Evolutionary conservation across 2,329 filamentous ascomycete genomes (phyloP), one percentile per base, ranked within the genome.

Genomic region (Rhytidhysteron rufulum): DNA sequence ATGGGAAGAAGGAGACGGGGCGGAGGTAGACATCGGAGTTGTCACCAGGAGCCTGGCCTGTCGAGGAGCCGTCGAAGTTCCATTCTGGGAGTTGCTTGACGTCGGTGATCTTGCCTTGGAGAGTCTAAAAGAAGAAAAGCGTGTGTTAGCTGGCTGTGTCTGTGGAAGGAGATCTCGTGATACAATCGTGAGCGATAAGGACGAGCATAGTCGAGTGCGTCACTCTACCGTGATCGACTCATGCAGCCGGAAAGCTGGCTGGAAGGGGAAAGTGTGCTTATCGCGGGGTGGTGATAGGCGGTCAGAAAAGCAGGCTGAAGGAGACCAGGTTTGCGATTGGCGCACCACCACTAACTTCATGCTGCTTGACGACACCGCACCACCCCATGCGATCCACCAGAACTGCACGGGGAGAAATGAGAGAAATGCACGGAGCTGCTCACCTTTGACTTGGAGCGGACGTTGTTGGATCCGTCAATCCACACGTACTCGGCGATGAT

Each of bases 1-100:
- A 89, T 55, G 88, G 86, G 80, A 81, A 96, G 72, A 90, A 82
- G 57, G 89, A 88, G 49, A 86, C 81, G 44, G 90, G 90, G 65
- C 88, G 85, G 57, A 97, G 87, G 80, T 95, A 96, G 76, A 96
- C 87, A 72, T 97, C 91, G 34, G 88, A 95, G 82, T 97, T 93
- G 70, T 94, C 86, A 60, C 90, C 89, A 30, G 88, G 88, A 35
- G 91, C 91, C 72, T 97, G 91, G 55, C 79, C 83, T 54, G 89
- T 96, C 11, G 89, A 95, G 42, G 88, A 95, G 62, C 91, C 91
- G 67, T 88, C 84, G 60, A 87, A 87, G 73, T 86, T 87, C 84
- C 83, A 87, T 71, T 87, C 83, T 57, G 83, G 80, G 48, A 87
- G 82, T 49, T 86, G 82, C 42, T 80, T 76, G 48, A 83, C 68